Evolutionary conservation across 164 flowering plant species (phyloP).

Genomic region (grape (Vitis vinifera)): DNA sequence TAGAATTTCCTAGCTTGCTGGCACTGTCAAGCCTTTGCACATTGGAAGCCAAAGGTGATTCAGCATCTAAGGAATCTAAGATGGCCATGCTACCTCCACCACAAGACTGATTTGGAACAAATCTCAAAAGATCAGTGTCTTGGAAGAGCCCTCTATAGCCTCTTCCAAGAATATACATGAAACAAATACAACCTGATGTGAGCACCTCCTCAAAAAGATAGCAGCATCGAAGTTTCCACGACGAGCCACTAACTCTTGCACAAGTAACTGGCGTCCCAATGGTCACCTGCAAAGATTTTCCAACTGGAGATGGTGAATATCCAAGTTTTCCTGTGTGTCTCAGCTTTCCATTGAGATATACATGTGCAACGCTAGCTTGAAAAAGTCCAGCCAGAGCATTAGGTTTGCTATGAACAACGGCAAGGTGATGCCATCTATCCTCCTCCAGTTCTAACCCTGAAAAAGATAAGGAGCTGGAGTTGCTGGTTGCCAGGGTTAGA

Average conservation of each 20-base stretch:
- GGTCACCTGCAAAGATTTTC: slow-evolving; percentile 87
- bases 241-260: slow-evolving; percentile 62
- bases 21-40: slow-evolving; percentile 63
- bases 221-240: slow-evolving; percentile 91
- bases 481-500: slow-evolving; percentile 92
- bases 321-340: slow-evolving; percentile 95
- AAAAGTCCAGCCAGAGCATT: slow-evolving; percentile 99
- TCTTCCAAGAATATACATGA: slow-evolving; percentile 98
- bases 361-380: slow-evolving; percentile 94
- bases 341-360: slow-evolving; percentile 91
- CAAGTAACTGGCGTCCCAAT: slow-evolving; percentile 76
- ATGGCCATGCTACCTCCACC: slow-evolving; percentile 99
- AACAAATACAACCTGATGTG: slow-evolving; percentile 85
- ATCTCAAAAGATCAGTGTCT: slow-evolving; percentile 82
- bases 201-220: slow-evolving; percentile 97
- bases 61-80: slow-evolving; percentile 86
- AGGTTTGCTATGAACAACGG: slow-evolving; percentile 96
- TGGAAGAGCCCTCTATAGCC: slow-evolving; percentile 98
- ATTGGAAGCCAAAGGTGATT: slow-evolving; percentile 54
- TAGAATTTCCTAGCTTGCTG: slow-evolving; percentile 53
- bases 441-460: slow-evolving; percentile 85
- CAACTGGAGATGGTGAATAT: slow-evolving; percentile 94
- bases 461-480: slow-evolving; percentile 75
- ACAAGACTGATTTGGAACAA: slow-evolving; percentile 98
- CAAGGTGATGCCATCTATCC: slow-evolving; percentile 99